Evolutionary conservation across 1,284 basidiomycete species (phyloP).

Genomic region (Salmacisia buchloeana): DNA sequence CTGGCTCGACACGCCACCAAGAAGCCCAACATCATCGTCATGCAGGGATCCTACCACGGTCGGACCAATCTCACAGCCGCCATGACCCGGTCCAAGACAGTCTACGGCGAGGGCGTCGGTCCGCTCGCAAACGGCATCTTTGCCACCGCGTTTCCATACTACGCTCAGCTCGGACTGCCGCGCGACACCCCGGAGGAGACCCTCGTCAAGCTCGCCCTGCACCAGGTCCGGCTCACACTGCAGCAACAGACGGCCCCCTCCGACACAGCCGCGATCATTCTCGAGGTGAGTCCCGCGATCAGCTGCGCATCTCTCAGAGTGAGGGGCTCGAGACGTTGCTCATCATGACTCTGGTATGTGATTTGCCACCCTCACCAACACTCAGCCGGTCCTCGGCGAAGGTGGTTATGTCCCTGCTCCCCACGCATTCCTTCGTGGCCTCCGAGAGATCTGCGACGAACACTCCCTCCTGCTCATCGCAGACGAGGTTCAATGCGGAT

Average conservation of each 20-base stretch:
- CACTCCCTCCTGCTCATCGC: conserved; percentile 62
- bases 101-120: conserved; percentile 72
- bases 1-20: conserved; percentile 68
- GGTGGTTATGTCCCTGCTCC: conserved; percentile 89
- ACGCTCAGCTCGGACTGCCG: conserved; percentile 74
- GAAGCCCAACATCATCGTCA: conserved; percentile 78
- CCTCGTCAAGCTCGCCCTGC: conserved; percentile 66
- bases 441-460: conserved; percentile 78
- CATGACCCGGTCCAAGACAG: conserved; percentile 81
- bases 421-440: conserved; percentile 67
- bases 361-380: not conserved
- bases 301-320: not conserved
- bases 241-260: conserved; percentile 64
- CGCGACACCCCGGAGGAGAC: conserved; percentile 62
- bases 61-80: conserved; percentile 67
- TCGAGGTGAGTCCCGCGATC: conserved; percentile 53
- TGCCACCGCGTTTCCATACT: conserved; percentile 80
- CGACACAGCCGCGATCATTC: conserved; percentile 84
- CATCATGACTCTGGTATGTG: not conserved
- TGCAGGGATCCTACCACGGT: conserved; percentile 60
- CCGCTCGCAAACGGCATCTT: conserved; percentile 84
- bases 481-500: conserved; percentile 68
- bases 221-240: conserved; percentile 77
- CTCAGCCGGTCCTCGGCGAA: conserved; percentile 80
- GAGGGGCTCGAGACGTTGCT: not conserved